Conservation (phyloP, 2,329 filamentous ascomycete genomes). For the Phialophora chinensis region DNA sequence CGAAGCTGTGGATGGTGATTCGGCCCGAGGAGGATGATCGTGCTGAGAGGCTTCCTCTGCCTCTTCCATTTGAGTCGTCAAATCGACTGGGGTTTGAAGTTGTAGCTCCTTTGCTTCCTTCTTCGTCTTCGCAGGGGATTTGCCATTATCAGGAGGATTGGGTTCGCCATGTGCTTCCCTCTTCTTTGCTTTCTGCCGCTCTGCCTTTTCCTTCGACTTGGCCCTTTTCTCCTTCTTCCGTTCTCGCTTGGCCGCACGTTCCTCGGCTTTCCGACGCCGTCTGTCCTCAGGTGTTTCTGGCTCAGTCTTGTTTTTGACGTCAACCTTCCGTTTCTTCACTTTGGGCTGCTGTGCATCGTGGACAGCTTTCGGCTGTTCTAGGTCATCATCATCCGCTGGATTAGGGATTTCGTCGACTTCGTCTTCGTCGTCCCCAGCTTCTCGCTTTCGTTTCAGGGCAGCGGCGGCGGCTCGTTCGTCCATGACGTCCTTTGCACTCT, state of each 20-base stretch:
- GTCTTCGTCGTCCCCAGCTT: slow-evolving; percentile 63
- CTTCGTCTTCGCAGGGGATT: neutral
- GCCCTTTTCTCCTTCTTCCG: slow-evolving; percentile 47
- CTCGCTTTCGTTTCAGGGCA: slow-evolving; percentile 76
- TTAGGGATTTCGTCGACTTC: slow-evolving; percentile 43
- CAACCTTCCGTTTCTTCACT: slow-evolving; percentile 37
- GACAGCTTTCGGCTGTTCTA: slow-evolving; percentile 25
- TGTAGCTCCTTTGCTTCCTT: slow-evolving; percentile 20
- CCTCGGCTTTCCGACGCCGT: slow-evolving; percentile 51
- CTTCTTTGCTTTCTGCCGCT: slow-evolving; percentile 49
- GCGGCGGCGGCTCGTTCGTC: slow-evolving; percentile 77
- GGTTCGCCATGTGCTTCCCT: slow-evolving; percentile 41
- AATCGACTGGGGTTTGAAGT: slow-evolving; percentile 26
- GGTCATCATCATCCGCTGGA: slow-evolving; percentile 5
- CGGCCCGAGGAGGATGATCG: neutral
- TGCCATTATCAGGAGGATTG: neutral
- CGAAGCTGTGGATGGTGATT: slow-evolving; percentile 47
- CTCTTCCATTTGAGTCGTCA: neutral
- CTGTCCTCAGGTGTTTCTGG: slow-evolving; percentile 44
- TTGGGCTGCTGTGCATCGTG: slow-evolving; percentile 27
- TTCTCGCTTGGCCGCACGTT: slow-evolving; percentile 54
- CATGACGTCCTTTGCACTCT: slow-evolving; percentile 91
- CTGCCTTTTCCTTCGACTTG: slow-evolving; percentile 42
- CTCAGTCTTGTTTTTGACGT: slow-evolving; percentile 37
- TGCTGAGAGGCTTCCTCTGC: neutral